Evolutionary conservation across 352 stramenopile genomes (phyloP).

Genomic region (Pythium sukuiense): DNA sequence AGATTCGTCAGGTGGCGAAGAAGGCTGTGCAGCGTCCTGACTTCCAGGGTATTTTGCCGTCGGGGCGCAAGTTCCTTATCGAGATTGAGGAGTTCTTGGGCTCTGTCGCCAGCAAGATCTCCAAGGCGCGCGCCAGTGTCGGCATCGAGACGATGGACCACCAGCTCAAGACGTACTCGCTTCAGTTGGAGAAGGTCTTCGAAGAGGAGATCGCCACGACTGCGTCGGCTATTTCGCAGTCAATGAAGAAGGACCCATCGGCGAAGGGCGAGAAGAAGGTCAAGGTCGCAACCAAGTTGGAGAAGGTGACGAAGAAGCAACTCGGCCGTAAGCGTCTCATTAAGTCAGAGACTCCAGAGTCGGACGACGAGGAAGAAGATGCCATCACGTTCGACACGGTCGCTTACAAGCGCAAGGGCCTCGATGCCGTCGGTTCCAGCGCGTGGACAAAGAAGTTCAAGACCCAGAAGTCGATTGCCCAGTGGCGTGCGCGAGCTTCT

Average conservation of each 20-base stretch:
- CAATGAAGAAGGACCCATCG: constrained; percentile 29
- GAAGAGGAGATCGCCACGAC: constrained; percentile 46
- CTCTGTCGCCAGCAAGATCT: constrained; percentile 63
- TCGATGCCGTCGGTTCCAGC: constrained; percentile 59
- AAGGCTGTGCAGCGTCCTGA: constrained; percentile 74
- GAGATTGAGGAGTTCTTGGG: constrained; percentile 88
- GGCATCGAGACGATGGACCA: constrained; percentile 72
- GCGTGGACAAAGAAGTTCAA: constrained; percentile 71
- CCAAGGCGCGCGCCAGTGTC: constrained; percentile 45
- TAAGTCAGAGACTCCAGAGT: constrained; percentile 38
- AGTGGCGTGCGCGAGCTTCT: constrained; percentile 58
- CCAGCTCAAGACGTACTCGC: constrained; percentile 61
- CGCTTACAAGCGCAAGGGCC: constrained; percentile 66
- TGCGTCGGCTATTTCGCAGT: constrained; percentile 10
- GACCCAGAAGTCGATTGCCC: constrained; percentile 37
- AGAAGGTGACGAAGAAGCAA: constrained; percentile 51
- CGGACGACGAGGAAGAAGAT: constrained; percentile 48
- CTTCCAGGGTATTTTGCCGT: constrained; percentile 85
- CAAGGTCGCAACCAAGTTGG: constrained; percentile 59
- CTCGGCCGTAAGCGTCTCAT: constrained; percentile 48
- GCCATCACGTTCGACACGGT: constrained; percentile 47
- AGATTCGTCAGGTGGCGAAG: constrained; percentile 86
- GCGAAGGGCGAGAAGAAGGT: constrained; percentile 54
- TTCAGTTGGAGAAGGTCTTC: constrained; percentile 65
- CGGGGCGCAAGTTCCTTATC: constrained; percentile 89